Evolutionary conservation across 2,329 filamentous ascomycete species (phyloP), one percentile per base, ranked within the genome.

Genomic region (Aschersonia sp.): DNA sequence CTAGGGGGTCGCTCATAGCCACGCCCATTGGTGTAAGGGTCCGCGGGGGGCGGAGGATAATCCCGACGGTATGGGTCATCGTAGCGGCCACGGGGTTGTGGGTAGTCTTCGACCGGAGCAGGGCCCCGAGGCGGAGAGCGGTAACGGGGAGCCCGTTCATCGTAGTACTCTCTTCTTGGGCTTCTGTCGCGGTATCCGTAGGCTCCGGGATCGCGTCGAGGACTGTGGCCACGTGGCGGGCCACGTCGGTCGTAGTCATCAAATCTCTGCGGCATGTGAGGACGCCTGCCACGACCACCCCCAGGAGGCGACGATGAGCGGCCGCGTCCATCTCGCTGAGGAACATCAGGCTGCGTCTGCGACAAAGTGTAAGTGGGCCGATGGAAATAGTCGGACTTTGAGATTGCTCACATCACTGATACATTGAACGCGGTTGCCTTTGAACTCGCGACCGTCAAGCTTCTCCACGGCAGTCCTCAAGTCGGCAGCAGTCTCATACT

Each of bases 401-500:
- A 9, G 7, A 40, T 29, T 12, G 45, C 81, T 63, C 76, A 97
- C 90, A 70, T 95, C 89, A 59, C 87, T 81, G 58, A 85, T 72
- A 67, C 92, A 98, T 55, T 77, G 82, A 56, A 98, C 90, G 54
- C 80, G 77, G 54, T 81, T 80, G 57, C 87, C 88, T 72, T 95
- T 95, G 68, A 97, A 97, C 60, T 95, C 88, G 62, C 81, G 83
- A 55, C 81, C 81, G 64, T 97, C 88, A 53, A 98, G 84, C 68
- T 95, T 95, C 65, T 95, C 88, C 49, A 97, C 87, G 47, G 92
- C 92, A 50, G 83, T 83, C 63, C 86, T 87, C 50, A 98, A 72
- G 61, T 98, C 92, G 55, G 80, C 82, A 50, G 84, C 84, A 52
- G 87, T 94, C 69, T 98, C 92, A 60, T 95, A 98, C 64, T 98